Evolutionary conservation across 1,139 yeast species (phyloP).

Genomic region (Debaryomycetaceae sp.): DNA sequence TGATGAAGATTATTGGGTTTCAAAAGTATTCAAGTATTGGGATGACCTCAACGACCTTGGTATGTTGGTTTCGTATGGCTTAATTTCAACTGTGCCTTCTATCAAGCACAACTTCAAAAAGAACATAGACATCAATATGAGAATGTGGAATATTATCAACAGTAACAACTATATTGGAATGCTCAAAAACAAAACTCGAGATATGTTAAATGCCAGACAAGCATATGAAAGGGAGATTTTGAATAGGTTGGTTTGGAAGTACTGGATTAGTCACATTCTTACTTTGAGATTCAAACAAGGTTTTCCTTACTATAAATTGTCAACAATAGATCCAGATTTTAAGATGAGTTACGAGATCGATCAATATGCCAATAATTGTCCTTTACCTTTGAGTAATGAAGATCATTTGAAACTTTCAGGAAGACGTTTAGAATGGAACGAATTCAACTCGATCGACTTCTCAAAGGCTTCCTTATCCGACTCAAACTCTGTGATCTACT

Average conservation of each 20-base stretch:
- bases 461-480: conserved; percentile 9
- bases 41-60: conserved; percentile 29
- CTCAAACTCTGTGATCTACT: conserved; percentile 16
- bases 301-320: conserved; percentile 29
- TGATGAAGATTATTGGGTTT: conserved; percentile 40
- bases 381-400: conserved; percentile 14
- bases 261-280: conserved; percentile 31
- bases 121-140: conserved; percentile 12
- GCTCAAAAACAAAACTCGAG: conserved; percentile 11
- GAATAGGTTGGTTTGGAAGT: conserved; percentile 41
- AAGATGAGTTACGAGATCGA: conserved; percentile 13
- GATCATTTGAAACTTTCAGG: conserved; percentile 9
- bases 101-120: conserved; percentile 12
- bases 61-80: conserved; percentile 18
- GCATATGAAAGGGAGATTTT: conserved; percentile 32
- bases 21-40: conserved; percentile 32
- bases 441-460: conserved; percentile 7
- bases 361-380: conserved; percentile 10
- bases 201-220: conserved; percentile 28
- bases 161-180: conserved; percentile 21
- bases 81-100: conserved; percentile 15
- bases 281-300: conserved; percentile 36
- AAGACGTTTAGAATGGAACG: conserved; percentile 9
- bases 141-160: conserved; percentile 23
- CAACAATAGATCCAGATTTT: conserved; percentile 10